Conservation (phyloP, 257 asterid genomes). For the Handroanthus guayacan region DNA sequence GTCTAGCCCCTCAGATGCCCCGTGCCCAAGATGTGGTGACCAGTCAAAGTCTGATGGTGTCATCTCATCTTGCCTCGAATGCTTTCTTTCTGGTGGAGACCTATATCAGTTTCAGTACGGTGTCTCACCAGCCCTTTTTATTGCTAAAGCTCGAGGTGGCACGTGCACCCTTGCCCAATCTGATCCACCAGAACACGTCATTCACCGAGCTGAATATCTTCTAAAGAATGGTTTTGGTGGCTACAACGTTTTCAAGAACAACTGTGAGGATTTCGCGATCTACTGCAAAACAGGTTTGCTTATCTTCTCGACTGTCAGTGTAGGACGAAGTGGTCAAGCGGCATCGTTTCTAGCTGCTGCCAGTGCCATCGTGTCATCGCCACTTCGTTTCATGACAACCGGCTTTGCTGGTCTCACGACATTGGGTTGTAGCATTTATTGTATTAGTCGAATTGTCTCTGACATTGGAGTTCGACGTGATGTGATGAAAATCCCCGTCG, state of each 20-base stretch:
- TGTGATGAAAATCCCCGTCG: slow-evolving; percentile 78
- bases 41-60: slow-evolving; percentile 68
- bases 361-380: slow-evolving; percentile 67
- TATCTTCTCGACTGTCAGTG: slow-evolving; percentile 53
- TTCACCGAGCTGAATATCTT: slow-evolving; percentile 77
- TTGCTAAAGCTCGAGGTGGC: slow-evolving; percentile 89
- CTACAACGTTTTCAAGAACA: slow-evolving; percentile 75
- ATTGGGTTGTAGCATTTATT: slow-evolving; percentile 75
- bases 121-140: slow-evolving; percentile 57
- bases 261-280: slow-evolving; percentile 89
- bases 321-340: slow-evolving; percentile 92
- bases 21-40: slow-evolving; percentile 83
- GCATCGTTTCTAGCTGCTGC: slow-evolving; percentile 73
- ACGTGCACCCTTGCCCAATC: slow-evolving; percentile 78
- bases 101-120: slow-evolving; percentile 71
- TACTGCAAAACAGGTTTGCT: slow-evolving; percentile 94
- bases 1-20: slow-evolving; percentile 51
- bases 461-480: slow-evolving; percentile 90
- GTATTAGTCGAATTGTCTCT: slow-evolving; percentile 64
- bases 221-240: slow-evolving; percentile 83
- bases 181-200: slow-evolving; percentile 66
- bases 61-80: slow-evolving; percentile 85
- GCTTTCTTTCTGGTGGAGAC: slow-evolving; percentile 75
- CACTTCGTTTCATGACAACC: slow-evolving; percentile 76
- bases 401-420: slow-evolving; percentile 62